Evolutionary conservation across 2,329 filamentous ascomycete species (phyloP), one percentile per base, ranked within the genome.

Genomic region (Colletotrichum sp.): DNA sequence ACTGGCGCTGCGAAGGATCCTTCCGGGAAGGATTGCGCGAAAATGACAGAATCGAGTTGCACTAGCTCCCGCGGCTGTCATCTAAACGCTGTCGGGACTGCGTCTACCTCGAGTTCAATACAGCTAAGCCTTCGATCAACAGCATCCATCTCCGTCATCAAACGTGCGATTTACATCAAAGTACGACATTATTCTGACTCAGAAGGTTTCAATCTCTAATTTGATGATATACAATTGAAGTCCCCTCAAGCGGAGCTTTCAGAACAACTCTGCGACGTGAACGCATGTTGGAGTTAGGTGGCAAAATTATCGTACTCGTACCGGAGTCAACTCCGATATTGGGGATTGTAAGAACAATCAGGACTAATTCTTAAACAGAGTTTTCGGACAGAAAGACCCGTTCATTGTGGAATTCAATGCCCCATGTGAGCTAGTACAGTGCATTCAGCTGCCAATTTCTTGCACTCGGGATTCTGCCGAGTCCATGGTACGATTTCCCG

Each of bases 381-480:
- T 52, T 13, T 52, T 22, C 1, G n/a, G 4, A 22, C n/a, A 1
- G 44, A 13, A 22, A 22, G 0, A n/a, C 1, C n/a, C n/a, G 11
- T 25, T 22, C 44, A 22, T 52, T 52, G 11, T 22, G 44, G 4
- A 52, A 49, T 49, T n/a, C 0, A 6, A 4, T 63, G 12, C 2
- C 59, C n/a, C 29, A 63, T 15, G 6, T 15, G n/a, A 34, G 11
- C 19, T 19, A 34, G 30, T 30, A 36, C 59, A 36, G 59, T 63
- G 59, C 30, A 64, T 44, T 64, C 15, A 19, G 5, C 34, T n/a
- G n/a, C 12, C 16, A 12, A 39, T 7, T 29, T 64, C 2, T 29
- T 2, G 4, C 5, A 2, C 15, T 67, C 27, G 39, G 39, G 15
- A 30, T 49, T 67, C 16, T 22, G 64, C 64, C 64, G 64, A 52